A percentile compares a stretch with the other conserved stretches of the same genome.
Conservation (phyloP, 306 rosid species). For the Hippophae tibetana region DNA sequence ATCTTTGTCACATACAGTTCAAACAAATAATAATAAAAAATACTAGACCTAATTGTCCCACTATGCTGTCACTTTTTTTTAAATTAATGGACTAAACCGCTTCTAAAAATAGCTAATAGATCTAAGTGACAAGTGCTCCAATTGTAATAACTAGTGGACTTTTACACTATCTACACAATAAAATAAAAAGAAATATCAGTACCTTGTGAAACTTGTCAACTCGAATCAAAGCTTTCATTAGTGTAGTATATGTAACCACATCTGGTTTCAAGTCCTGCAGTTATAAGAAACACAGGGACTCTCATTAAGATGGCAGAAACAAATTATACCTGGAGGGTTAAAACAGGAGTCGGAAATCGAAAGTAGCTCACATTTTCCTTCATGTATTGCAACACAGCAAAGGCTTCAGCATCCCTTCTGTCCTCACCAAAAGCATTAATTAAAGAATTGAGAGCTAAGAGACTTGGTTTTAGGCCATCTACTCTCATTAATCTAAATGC, state of each 20-base stretch:
- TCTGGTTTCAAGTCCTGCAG: conserved; percentile 78
- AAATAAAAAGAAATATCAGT: conserved; percentile 2
- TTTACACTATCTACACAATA: not conserved
- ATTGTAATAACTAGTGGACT: not conserved
- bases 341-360: not conserved
- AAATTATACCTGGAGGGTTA: not conserved
- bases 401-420: conserved; percentile 85
- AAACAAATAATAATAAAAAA: too few species aligned
- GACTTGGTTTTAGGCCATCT: conserved; percentile 82
- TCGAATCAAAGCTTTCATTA: conserved; percentile 80
- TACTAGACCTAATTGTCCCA: too few species aligned
- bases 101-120: not conserved
- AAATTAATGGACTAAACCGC: too few species aligned
- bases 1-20: too few species aligned
- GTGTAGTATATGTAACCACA: conserved; percentile 91
- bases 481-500: conserved; percentile 72
- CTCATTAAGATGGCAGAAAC: conserved; percentile 9
- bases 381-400: conserved; percentile 83
- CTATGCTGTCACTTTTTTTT: too few species aligned
- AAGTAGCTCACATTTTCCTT: conserved; percentile 55
- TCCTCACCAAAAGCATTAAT: conserved; percentile 88
- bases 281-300: conserved; percentile 18
- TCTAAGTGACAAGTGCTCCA: not conserved
- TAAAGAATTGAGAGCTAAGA: conserved; percentile 79
- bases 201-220: conserved; percentile 76